phyloP scores from a whole-genome alignment of 2,329 filamentous ascomycete species.

The Graphiopsis chlorocephala region DNA sequence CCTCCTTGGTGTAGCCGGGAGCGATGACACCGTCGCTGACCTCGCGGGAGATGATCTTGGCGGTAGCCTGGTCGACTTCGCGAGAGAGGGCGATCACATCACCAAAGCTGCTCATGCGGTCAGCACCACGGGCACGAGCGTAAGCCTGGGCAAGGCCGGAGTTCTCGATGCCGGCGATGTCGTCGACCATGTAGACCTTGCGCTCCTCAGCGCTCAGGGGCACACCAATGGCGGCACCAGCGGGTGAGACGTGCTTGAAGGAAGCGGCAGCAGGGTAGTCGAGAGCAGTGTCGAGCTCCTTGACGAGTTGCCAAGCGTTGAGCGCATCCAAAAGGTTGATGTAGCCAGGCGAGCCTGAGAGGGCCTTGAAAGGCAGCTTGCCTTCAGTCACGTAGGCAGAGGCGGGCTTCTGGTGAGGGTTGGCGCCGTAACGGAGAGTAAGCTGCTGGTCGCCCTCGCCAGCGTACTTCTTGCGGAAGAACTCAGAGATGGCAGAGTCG shows the following conservation, averaged over 20 bases:
- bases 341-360: slow-evolving; percentile 86
- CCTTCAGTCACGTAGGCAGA: slow-evolving; percentile 73
- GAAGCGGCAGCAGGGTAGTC: slow-evolving; percentile 87
- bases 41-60: slow-evolving; percentile 96
- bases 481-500: slow-evolving; percentile 88
- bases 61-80: slow-evolving; percentile 85
- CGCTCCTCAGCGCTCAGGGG: slow-evolving; percentile 83
- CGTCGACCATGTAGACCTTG: slow-evolving; percentile 98
- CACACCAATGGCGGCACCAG: slow-evolving; percentile 89
- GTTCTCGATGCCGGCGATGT: slow-evolving; percentile 82
- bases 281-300: slow-evolving; percentile 88
- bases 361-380: slow-evolving; percentile 88
- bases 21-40: slow-evolving; percentile 97
- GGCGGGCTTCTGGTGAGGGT: slow-evolving; percentile 97
- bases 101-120: slow-evolving; percentile 98
- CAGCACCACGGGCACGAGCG: slow-evolving; percentile 88
- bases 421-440: slow-evolving; percentile 88
- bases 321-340: slow-evolving; percentile 96
- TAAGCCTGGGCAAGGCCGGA: slow-evolving; percentile 91
- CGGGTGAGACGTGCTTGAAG: slow-evolving; percentile 98
- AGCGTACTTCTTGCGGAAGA: slow-evolving; percentile 97
- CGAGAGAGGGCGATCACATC: slow-evolving; percentile 94
- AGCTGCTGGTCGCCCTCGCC: slow-evolving; percentile 78
- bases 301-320: slow-evolving; percentile 95
- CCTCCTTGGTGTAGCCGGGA: slow-evolving; percentile 78